phyloP scores from a whole-genome alignment of 768 basidiomycete species.

The Chiua virens region DNA sequence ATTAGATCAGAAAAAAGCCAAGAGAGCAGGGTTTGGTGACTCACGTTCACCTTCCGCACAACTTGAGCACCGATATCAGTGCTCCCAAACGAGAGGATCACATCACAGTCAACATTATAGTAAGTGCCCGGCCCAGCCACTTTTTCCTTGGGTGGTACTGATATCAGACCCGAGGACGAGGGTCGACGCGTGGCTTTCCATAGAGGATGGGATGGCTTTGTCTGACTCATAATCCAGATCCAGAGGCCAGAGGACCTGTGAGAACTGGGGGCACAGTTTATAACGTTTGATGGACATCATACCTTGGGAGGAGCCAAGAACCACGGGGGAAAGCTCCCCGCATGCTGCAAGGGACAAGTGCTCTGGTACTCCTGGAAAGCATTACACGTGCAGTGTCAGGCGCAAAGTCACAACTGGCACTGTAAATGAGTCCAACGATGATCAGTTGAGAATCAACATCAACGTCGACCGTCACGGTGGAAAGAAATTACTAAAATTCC shows the following conservation, averaged over 20 bases:
- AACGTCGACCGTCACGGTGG: too few species aligned
- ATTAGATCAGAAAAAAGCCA: not conserved
- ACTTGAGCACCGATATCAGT: slow-evolving; percentile 25
- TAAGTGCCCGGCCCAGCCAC: not conserved
- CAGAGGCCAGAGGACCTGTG: not conserved
- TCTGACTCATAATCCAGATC: not conserved
- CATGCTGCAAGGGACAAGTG: not conserved
- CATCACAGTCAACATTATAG: slow-evolving; percentile 1
- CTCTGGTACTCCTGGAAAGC: not conserved
- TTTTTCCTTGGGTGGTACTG: slow-evolving; percentile 24
- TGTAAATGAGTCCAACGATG: too few species aligned
- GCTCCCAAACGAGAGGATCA: slow-evolving; percentile 15
- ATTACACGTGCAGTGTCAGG: too few species aligned
- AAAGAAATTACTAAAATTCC: too few species aligned
- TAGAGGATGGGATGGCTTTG: slow-evolving; percentile 27
- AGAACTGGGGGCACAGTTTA: not conserved
- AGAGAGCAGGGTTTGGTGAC: not conserved
- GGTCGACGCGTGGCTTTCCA: slow-evolving; percentile 28
- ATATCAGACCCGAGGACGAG: slow-evolving; percentile 39
- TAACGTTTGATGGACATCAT: not conserved
- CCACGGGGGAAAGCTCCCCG: not conserved
- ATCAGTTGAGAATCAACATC: too few species aligned
- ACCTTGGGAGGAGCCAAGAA: slow-evolving; percentile 1
- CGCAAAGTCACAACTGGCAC: too few species aligned
- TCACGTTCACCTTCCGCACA: not conserved